Percentiles rank a stretch among this genome's conserved stretches.
Evolutionary conservation across 116 monocot species (phyloP).

Genomic region (Posidonia oceanica): DNA sequence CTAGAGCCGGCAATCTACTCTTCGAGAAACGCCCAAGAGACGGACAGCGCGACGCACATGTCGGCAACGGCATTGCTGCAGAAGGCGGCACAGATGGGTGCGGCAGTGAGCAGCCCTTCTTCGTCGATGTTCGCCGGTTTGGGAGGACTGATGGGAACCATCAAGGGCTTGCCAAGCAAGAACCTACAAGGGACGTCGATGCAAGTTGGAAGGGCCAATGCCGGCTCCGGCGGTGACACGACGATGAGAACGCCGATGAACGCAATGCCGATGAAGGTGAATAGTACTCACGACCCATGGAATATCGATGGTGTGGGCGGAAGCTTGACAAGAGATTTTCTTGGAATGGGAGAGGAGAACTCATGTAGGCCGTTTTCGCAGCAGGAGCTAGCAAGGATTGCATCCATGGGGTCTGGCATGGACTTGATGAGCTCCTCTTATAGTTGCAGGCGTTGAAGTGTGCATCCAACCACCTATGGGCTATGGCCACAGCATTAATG

Average conservation of each 20-base stretch:
- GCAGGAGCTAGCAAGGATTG: conserved; percentile 14
- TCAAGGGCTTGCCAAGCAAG: neutral
- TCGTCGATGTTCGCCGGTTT: conserved; percentile 17
- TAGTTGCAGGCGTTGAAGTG: neutral
- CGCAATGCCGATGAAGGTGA: neutral
- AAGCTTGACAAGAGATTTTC: conserved; percentile 19
- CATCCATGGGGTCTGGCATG: conserved; percentile 15
- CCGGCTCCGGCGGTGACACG: neutral
- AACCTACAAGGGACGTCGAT: neutral
- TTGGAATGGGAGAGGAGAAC: conserved; percentile 17
- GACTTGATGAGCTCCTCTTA: conserved; percentile 12
- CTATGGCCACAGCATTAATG: neutral
- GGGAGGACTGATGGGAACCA: conserved; percentile 3
- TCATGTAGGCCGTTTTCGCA: conserved; percentile 11
- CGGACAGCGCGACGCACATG: conserved; percentile 10
- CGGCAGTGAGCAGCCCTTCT: conserved; percentile 11
- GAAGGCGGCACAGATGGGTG: conserved; percentile 25
- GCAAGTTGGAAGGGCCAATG: no score
- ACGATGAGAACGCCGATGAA: neutral
- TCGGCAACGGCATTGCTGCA: conserved; percentile 30
- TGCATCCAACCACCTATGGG: no score
- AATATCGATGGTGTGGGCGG: conserved; percentile 1
- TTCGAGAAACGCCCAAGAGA: neutral
- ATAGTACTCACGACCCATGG: neutral
- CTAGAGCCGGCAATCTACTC: conserved; percentile 1